These are phyloP conservation scores for Nothopassalora personata DNA, from an alignment of 2,329 filamentous ascomycete species.

Conservation along the genomic window DNA sequence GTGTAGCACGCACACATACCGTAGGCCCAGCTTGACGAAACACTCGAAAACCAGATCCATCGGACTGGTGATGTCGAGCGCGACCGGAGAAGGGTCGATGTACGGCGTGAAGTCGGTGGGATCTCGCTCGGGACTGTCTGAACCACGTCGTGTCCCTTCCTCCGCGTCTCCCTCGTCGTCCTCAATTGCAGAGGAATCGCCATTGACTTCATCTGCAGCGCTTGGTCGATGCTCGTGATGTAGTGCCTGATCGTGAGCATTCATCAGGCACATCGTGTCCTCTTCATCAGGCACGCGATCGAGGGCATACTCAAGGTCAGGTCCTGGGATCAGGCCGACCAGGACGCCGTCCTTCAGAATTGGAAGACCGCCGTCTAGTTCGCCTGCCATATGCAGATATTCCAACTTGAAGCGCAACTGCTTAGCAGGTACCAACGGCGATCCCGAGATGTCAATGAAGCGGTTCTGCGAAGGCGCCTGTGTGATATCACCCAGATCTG, in stretches of 20 bases:
- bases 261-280: constrained; percentile 76
- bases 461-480: constrained; percentile 68
- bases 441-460: constrained; percentile 81
- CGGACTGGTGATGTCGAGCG: constrained; percentile 80
- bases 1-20: constrained; percentile 83
- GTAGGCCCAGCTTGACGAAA: constrained; percentile 86
- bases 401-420: constrained; percentile 77
- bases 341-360: constrained; percentile 74
- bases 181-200: constrained; percentile 11
- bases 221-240: constrained; percentile 18
- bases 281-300: constrained; percentile 73
- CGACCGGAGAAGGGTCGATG: constrained; percentile 85
- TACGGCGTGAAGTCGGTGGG: constrained; percentile 83
- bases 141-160: not conserved
- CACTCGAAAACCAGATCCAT: constrained; percentile 96
- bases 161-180: constrained; percentile 5
- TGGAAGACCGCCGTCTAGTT: constrained; percentile 86
- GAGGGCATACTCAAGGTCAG: constrained; percentile 87
- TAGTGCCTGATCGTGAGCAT: constrained; percentile 51
- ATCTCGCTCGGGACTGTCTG: constrained; percentile 37
- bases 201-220: constrained; percentile 5
- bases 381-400: constrained; percentile 73
- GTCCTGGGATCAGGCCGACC: constrained; percentile 86
- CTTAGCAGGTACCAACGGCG: constrained; percentile 70
- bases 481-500: constrained; percentile 81